Percentiles rank a stretch among this genome's conserved stretches.
phyloP scores from a whole-genome alignment of 1,139 yeast species.

The Debaryomycetaceae sp. region DNA sequence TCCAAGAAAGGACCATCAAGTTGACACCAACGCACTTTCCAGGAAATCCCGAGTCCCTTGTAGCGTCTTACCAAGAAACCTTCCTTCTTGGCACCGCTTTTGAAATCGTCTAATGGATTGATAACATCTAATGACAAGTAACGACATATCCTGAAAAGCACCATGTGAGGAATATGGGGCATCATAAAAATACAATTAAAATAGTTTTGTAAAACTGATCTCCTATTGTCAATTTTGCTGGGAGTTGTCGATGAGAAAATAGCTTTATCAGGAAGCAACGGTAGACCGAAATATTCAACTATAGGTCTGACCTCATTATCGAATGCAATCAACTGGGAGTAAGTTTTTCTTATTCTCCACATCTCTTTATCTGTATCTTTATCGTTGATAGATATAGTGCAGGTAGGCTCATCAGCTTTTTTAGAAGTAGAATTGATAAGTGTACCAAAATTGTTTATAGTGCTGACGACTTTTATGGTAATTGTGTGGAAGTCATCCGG shows the following conservation, averaged over 20 bases:
- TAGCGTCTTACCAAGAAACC: constrained; percentile 65
- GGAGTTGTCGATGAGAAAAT: constrained; percentile 62
- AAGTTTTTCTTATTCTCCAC: constrained; percentile 68
- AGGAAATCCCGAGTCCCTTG: constrained; percentile 53
- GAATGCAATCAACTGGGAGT: constrained; percentile 51
- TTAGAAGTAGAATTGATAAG: constrained; percentile 21
- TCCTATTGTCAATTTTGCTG: constrained; percentile 59
- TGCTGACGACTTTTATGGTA: constrained; percentile 54
- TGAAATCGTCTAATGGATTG: constrained; percentile 59
- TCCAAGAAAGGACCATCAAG: constrained; percentile 64
- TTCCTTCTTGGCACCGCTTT: constrained; percentile 57
- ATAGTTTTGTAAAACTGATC: constrained; percentile 54
- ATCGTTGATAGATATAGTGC: constrained; percentile 62
- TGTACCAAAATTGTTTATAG: constrained; percentile 46
- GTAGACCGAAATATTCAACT: constrained; percentile 57
- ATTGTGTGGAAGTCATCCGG: constrained; percentile 68
- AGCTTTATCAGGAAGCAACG: constrained; percentile 57
- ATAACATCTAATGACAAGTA: constrained; percentile 70
- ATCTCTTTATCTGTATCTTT: constrained; percentile 58
- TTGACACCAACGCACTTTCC: constrained; percentile 77
- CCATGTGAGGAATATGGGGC: constrained; percentile 59
- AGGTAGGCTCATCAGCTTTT: constrained; percentile 52
- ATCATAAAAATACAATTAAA: constrained; percentile 57
- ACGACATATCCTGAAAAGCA: constrained; percentile 53
- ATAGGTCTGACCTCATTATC: constrained; percentile 57